A percentile compares a stretch with the other conserved stretches of the same genome.
phyloP scores from a whole-genome alignment of 495 filamentous ascomycete species.

The Cercophora sp. region DNA sequence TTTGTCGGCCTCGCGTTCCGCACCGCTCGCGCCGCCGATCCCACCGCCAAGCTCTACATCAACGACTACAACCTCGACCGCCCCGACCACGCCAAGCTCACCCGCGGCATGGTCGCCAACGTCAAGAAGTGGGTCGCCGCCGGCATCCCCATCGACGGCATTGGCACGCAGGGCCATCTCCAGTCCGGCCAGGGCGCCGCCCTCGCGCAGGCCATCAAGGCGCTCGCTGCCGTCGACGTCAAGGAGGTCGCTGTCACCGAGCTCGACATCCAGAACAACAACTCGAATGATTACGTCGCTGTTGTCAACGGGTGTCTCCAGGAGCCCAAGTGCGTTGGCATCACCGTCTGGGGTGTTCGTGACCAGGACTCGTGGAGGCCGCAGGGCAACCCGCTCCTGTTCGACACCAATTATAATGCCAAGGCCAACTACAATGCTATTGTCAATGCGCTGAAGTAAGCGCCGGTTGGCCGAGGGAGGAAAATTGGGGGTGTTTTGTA shows the following conservation, averaged over 20 bases:
- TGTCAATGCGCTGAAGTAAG: slow-evolving; percentile 43
- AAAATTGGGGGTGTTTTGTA: too few relatives aligned
- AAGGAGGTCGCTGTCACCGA: slow-evolving; percentile 61
- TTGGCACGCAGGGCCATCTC: slow-evolving; percentile 64
- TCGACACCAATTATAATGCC: slow-evolving; percentile 57
- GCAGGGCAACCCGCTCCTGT: slow-evolving; percentile 55
- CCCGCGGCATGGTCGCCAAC: slow-evolving; percentile 56
- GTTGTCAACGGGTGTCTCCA: slow-evolving; percentile 62
- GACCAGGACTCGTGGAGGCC: slow-evolving; percentile 68
- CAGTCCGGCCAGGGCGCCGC: slow-evolving; percentile 41
- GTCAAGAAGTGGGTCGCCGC: slow-evolving; percentile 63
- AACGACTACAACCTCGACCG: slow-evolving; percentile 64
- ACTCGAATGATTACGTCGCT: slow-evolving; percentile 56
- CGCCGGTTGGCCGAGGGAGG: too few relatives aligned
- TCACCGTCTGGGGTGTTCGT: slow-evolving; percentile 74
- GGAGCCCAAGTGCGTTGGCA: slow-evolving; percentile 63
- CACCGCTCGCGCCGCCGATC: slow-evolving; percentile 56
- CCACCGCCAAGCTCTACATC: slow-evolving; percentile 60
- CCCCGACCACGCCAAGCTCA: slow-evolving; percentile 46
- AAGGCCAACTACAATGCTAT: slow-evolving; percentile 65
- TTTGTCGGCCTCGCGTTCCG: slow-evolving; percentile 59
- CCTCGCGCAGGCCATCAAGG: slow-evolving; percentile 50
- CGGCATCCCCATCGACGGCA: slow-evolving; percentile 71
- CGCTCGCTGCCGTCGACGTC: slow-evolving; percentile 50
- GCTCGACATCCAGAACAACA: slow-evolving; percentile 59